A percentile compares a stretch with the other conserved stretches of the same genome.
Conservation (phyloP, 1,139 yeast genomes). For the Saccharomyces hybrid region DNA sequence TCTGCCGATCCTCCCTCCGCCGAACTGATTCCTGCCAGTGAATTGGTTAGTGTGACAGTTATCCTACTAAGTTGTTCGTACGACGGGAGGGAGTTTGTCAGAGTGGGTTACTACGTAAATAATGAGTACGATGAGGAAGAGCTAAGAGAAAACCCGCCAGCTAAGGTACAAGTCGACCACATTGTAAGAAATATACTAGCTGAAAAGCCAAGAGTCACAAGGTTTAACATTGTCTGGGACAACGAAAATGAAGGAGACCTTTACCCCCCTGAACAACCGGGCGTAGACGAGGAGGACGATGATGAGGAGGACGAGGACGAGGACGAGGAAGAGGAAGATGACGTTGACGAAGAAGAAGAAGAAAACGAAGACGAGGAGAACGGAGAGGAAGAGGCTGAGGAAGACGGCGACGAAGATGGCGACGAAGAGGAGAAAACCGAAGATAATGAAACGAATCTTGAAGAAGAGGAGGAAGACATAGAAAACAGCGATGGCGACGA, state of each 20-base stretch:
- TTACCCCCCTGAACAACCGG: conserved; percentile 71
- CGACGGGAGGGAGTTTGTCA: conserved; percentile 86
- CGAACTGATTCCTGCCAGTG: conserved; percentile 91
- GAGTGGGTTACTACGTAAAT: conserved; percentile 96
- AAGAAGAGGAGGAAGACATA: conserved; percentile 31
- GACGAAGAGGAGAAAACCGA: conserved; percentile 30
- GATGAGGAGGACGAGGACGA: conserved; percentile 55
- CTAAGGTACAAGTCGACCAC: conserved; percentile 84
- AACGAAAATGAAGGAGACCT: conserved; percentile 53
- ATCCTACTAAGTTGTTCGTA: conserved; percentile 87
- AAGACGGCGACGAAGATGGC: conserved; percentile 34
- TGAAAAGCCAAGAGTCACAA: conserved; percentile 94
- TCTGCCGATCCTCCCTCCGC: conserved; percentile 97
- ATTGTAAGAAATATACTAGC: conserved; percentile 92
- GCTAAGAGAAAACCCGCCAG: conserved; percentile 85
- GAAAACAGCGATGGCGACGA: conserved; percentile 30
- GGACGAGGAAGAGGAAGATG: conserved; percentile 48
- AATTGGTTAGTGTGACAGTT: conserved; percentile 90
- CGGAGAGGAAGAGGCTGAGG: conserved; percentile 33
- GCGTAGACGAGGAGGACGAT: conserved; percentile 38
- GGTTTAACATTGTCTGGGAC: conserved; percentile 95
- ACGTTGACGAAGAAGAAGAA: conserved; percentile 42
- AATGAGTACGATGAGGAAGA: conserved; percentile 94
- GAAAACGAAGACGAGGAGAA: conserved; percentile 12
- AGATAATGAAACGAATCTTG: conserved; percentile 34